These are phyloP conservation scores for Pleurotus cornucopiae DNA, from an alignment of 768 basidiomycete species.

Conservation along the genomic window DNA sequence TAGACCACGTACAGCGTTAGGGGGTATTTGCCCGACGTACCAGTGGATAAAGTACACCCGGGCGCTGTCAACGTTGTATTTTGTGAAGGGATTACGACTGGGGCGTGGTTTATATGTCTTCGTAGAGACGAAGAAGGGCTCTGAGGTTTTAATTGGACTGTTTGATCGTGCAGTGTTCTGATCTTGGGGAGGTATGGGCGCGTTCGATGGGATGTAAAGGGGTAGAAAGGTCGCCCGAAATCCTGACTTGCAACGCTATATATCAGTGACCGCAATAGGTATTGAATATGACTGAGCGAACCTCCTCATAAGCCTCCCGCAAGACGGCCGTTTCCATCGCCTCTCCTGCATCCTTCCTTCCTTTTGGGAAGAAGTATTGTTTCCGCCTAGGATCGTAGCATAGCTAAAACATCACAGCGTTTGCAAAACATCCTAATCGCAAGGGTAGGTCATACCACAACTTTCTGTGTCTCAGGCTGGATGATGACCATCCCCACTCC, in stretches of 20 bases:
- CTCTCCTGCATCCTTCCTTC: conserved; percentile 66
- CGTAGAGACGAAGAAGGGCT: conserved; percentile 41
- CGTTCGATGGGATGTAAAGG: conserved; percentile 33
- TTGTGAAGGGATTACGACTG: conserved; percentile 6
- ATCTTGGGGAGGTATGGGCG: conserved; percentile 32
- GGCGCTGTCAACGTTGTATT: conserved; percentile 24
- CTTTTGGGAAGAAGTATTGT: conserved; percentile 60
- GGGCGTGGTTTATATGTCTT: conserved; percentile 21
- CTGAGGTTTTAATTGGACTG: conserved; percentile 23
- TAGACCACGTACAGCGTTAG: conserved; percentile 39
- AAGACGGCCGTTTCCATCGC: conserved; percentile 54
- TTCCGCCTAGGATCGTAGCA: conserved; percentile 11
- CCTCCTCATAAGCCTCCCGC: conserved; percentile 69
- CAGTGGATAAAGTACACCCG: conserved; percentile 50
- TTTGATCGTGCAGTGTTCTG: background rate
- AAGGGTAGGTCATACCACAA: conserved; percentile 36
- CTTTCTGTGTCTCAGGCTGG: conserved; percentile 49
- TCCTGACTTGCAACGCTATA: conserved; percentile 36
- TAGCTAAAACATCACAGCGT: background rate
- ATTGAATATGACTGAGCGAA: conserved; percentile 15
- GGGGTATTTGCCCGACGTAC: conserved; percentile 51
- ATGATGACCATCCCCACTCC: conserved; percentile 63
- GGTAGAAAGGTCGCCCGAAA: conserved; percentile 44
- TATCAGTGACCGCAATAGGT: too few species aligned
- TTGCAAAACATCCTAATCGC: background rate